These are phyloP conservation scores for Entrophospora sp. DNA, from an alignment of 192 early-diverging fungal genomes.

Conservation along the genomic window DNA sequence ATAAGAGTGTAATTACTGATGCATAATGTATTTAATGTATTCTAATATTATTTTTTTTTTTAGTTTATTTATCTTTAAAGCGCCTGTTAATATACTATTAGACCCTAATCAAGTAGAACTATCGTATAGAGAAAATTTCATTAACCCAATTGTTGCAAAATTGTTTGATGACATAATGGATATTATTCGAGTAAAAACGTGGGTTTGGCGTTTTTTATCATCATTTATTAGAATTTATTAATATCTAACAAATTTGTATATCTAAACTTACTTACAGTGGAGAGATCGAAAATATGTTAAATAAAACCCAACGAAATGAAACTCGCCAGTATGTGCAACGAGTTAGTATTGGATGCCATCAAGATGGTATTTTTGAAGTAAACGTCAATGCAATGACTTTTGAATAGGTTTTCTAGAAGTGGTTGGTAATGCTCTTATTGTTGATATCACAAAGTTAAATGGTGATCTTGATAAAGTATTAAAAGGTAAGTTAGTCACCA, in stretches of 20 bases:
- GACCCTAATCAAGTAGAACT: neutral
- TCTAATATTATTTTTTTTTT: neutral
- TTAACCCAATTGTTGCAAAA: neutral
- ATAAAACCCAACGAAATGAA: constrained; percentile 11
- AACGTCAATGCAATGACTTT: constrained; percentile 6
- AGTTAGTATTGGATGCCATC: constrained; percentile 1
- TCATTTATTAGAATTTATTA: no score
- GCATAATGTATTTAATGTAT: neutral
- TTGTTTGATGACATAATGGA: neutral
- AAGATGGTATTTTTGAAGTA: neutral
- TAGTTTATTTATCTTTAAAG: neutral
- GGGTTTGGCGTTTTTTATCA: neutral
- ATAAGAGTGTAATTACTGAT: neutral
- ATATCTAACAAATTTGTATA: no score
- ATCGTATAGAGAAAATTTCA: constrained; percentile 6
- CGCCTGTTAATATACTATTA: neutral
- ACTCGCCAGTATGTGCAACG: constrained; percentile 12
- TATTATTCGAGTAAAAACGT: neutral
- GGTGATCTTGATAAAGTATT: constrained; percentile 1
- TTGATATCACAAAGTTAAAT: constrained; percentile 4
- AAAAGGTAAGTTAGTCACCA: no score
- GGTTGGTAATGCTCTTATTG: neutral
- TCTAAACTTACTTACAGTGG: neutral
- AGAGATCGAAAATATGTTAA: neutral
- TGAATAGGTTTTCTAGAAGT: constrained; percentile 7